Base-by-base conservation (phyloP, 2,329 filamentous ascomycete genomes). In the Metarhizium robertsii region DNA sequence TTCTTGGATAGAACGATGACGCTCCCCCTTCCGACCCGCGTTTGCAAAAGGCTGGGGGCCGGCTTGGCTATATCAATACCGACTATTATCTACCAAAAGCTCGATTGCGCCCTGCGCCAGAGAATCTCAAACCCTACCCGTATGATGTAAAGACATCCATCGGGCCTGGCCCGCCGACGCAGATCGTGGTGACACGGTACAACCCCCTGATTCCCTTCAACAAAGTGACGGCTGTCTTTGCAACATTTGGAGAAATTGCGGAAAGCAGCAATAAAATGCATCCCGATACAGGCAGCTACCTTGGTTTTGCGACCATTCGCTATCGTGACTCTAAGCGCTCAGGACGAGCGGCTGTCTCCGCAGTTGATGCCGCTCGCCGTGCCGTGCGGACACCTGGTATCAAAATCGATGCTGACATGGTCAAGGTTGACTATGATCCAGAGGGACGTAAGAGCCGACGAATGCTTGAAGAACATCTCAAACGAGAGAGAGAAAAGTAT, bases 161-260 rank as follows among this genome's bases (percentile, higher is more conserved):
- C 63, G 92, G 92, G 0, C 90, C 91, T 29, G 90, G 90, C 0
- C 92, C 92, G 14, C 90, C 94, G 2, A 90, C 88, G 2, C 90
- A 96, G 68, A 84, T 99, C 51, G 86, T 97, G 4, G 90, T 96
- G 20, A 92, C 86, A n/a, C 90, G 91, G n/a, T 96, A 96, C 68
- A 94, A 97, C 70, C 92, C 92, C 6, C 76, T 97, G 60, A 86
- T 88, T 45, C 83, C 90, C 13, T 89, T 95, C 63, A 81, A 84
- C 55, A 88, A 90, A 64, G 80, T 96, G 52, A 83, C 81, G 18
- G 83, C 86, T 49, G 81, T 89, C 54, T 95, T 95, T 67, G 83
- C 86, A 18, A 83, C 81, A 3, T 95, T 88, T 72, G 91, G 91
- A 53, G 90, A 96, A 57, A 92, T 99, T 60, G 87, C 87, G 48